Evolutionary conservation across 1,139 yeast species (phyloP).

Genomic region (Magnusiomyces tetraspermus): DNA sequence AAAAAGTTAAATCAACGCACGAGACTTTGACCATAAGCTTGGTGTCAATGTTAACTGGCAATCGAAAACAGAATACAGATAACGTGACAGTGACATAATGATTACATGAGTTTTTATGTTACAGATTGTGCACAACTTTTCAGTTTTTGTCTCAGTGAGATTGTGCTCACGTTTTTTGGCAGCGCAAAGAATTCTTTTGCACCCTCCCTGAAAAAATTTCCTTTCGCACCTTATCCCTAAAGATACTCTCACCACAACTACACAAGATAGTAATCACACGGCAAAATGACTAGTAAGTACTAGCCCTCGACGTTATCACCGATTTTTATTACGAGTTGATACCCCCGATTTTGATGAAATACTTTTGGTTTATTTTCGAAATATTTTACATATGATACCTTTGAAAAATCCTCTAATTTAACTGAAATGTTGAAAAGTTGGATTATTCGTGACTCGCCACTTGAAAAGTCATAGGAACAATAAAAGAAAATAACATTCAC

Average conservation of each 20-base stretch:
- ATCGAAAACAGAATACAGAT: not conserved
- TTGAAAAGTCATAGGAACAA: too few species aligned
- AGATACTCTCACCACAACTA: slow-evolving; percentile 9
- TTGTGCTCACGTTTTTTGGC: not conserved
- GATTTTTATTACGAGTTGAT: too few species aligned
- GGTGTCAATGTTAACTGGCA: not conserved
- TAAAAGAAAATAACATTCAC: too few species aligned
- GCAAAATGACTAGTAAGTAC: slow-evolving; percentile 17
- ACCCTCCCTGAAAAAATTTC: not conserved
- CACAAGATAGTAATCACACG: slow-evolving; percentile 10
- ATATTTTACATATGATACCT: too few species aligned
- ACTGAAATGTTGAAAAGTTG: too few species aligned
- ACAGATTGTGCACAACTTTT: too few species aligned
- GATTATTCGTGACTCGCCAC: too few species aligned
- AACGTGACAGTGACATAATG: not conserved
- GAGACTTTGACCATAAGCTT: too few species aligned
- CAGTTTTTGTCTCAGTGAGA: too few species aligned
- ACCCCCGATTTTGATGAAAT: too few species aligned
- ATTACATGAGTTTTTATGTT: not conserved
- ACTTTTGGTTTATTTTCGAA: too few species aligned
- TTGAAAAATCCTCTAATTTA: not conserved
- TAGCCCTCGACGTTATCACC: not conserved
- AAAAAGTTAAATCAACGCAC: not conserved
- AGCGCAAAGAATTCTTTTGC: not conserved
- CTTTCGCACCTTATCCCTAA: slow-evolving; percentile 5